Evolutionary conservation across 2,329 filamentous ascomycete species (phyloP), one percentile per base, ranked within the genome.

Genomic region (Aspergillus caelatus): DNA sequence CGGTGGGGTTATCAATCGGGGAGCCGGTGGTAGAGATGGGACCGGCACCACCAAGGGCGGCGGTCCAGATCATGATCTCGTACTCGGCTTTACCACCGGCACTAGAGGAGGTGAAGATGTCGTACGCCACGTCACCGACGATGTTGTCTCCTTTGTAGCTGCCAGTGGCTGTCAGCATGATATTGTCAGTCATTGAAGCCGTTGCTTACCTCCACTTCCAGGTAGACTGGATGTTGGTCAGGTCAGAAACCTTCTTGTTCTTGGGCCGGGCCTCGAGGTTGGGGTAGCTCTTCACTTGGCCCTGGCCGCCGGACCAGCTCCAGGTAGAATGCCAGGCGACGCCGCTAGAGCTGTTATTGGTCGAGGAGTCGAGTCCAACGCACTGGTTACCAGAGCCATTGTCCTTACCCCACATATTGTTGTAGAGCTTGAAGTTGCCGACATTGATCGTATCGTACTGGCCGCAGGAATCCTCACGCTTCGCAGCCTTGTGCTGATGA

Each of bases 61-160:
- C 81, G 30, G 86, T 77, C 86, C 86, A 89, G 65, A 89, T 81
- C 86, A 89, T 89, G 67, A 88, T 75, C 72, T 88, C 86, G 71
- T 85, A 87, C 43, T 67, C 70, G 36, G 75, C 78, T n/a, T 76
- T 76, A 0, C 82, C 79, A 46, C 67, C 70, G 30, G 75, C 78
- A 21, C 76, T 76, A 0, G 82, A 78, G 73, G 87, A 88, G 28
- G 87, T 74, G 56, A 68, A 67, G 28, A 57, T 57, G 69, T 87
- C 85, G 69, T 86, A 88, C 12, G 84, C 80, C 11, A 88, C 86
- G 67, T 88, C 81, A 53, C 84, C 83, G 43, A 84, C 73, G 43
- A 86, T 71, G 52, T 76, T 66, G 45, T 70, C 73, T 59, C 81
- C 82, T 45, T 76, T 78, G 73, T 87, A 86, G 12, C 72, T 72